Percentiles rank a stretch among this genome's conserved stretches.
These are phyloP conservation scores for Schoenoplectus tabernaemontani DNA, from an alignment of 202 grass and related monocot genomes.

Conservation along the genomic window DNA sequence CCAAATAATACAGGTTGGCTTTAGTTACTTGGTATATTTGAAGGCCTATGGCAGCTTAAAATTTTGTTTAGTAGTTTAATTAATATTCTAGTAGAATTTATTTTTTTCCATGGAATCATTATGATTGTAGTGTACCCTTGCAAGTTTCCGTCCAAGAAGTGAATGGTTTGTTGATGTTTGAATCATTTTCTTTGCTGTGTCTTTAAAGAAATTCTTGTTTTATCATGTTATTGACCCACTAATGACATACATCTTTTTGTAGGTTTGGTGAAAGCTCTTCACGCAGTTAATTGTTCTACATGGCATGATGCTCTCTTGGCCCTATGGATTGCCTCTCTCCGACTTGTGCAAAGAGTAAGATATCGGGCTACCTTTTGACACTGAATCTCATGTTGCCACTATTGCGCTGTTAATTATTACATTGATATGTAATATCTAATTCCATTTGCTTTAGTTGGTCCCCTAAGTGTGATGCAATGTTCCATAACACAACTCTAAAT, in stretches of 20 bases:
- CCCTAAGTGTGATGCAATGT: conserved; percentile 6
- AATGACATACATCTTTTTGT: conserved; percentile 2
- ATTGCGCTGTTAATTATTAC: not conserved
- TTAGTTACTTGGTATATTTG: not conserved
- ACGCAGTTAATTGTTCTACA: conserved; percentile 66
- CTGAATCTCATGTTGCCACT: not conserved
- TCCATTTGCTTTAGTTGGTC: not conserved
- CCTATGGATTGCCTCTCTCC: conserved; percentile 91
- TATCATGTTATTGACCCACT: not conserved
- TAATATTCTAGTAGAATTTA: not conserved
- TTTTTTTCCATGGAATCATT: not conserved
- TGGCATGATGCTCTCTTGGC: conserved; percentile 94
- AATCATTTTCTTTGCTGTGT: conserved; percentile 6
- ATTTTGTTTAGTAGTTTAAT: not conserved
- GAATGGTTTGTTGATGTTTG: not conserved
- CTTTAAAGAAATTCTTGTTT: not conserved
- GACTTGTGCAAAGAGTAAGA: conserved; percentile 87
- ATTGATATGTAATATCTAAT: not conserved
- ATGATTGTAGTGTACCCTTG: not conserved
- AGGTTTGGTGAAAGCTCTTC: conserved; percentile 93
- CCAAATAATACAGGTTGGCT: not conserved
- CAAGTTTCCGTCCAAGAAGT: not conserved
- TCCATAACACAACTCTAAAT: conserved; percentile 26
- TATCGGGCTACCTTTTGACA: conserved; percentile 2
- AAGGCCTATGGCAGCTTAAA: not conserved